A percentile compares a stretch with the other conserved stretches of the same genome.
phyloP scores from a whole-genome alignment of 805 yeast genomes.

The Candida glaebosa region DNA sequence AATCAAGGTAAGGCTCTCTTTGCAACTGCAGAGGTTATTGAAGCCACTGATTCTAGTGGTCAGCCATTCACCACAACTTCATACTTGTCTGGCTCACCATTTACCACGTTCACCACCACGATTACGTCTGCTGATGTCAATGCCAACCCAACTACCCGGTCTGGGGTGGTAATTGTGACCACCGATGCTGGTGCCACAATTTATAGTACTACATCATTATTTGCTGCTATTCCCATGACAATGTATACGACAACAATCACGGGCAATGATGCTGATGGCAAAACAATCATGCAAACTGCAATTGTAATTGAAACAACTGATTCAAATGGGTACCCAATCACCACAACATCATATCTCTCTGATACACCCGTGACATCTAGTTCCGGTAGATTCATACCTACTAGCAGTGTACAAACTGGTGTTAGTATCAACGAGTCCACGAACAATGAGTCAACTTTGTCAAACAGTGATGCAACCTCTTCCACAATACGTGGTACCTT shows the following conservation, averaged over 20 bases:
- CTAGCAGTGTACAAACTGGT: no score
- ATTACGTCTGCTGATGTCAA: conserved; percentile 12
- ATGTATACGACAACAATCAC: conserved; percentile 10
- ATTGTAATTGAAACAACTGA: conserved; percentile 11
- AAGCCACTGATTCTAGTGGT: conserved; percentile 7
- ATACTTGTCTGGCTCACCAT: conserved; percentile 11
- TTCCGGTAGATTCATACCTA: no score
- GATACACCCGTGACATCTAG: no score
- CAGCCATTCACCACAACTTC: conserved; percentile 5
- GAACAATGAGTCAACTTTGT: no score
- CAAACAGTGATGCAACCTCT: no score
- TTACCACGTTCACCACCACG: conserved; percentile 13
- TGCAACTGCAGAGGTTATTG: conserved; percentile 6
- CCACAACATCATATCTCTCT: not conserved
- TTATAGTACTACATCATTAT: conserved; percentile 12
- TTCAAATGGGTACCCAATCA: conserved; percentile 7
- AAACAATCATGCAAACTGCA: conserved; percentile 9
- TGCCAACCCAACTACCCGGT: conserved; percentile 11
- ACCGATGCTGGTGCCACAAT: conserved; percentile 14
- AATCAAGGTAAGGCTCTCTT: no score
- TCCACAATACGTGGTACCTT: no score
- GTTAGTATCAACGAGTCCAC: no score
- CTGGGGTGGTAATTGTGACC: conserved; percentile 13
- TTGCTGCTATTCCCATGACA: conserved; percentile 6
- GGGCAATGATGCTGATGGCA: conserved; percentile 9